Base-by-base conservation (phyloP, 108 stramenopile genomes). In the Bacterosira constricta region DNA sequence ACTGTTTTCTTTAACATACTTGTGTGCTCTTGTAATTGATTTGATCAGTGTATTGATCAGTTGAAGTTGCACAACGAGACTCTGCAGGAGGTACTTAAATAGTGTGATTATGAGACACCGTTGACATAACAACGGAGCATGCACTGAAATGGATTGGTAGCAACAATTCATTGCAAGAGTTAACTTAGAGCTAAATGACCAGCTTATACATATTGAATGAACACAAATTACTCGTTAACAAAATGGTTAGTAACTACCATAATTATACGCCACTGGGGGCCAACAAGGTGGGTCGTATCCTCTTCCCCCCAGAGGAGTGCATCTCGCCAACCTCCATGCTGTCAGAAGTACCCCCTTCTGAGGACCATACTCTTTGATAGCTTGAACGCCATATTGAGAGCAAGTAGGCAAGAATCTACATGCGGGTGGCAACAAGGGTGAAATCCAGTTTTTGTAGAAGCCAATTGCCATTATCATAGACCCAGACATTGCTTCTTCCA, bases 391-490 rank as follows among this genome's bases (percentile, higher is more conserved):
- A 57, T 96, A 93, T 66, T 92, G 90, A 59, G 83, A 84, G 64
- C 95, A 96, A 8, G 95, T 93, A 29, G 95, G 95, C 23, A 93
- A 59, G 60, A 96, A 96, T 20, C 95, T 86, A 73, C 95, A 96
- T 27, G 92, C 90, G 13, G 91, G 91, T 26, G 95, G 95, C 26
- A 96, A 65, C 25, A 93, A 53, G 3, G 95, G 95, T 39, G 88
- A 89, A 23, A 96, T 90, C 49, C 83, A 90, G 45, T 81, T 65
- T 57, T 93, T 96, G 73, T 96, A 96, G 52, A 92, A 75, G 3
- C 92, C 88, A 62, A 93, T 88, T 6, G 88, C 77, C 12, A 77
- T 84, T 12, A 90, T 82, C 92, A 93, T 93, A 11, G 77, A 79
- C 9, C 58, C 21, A 1, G 87, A 73, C 49, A 84, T 70, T 5